phyloP scores from a whole-genome alignment of 148 eudicot genomes.

The Fagopyrum esculentum region DNA sequence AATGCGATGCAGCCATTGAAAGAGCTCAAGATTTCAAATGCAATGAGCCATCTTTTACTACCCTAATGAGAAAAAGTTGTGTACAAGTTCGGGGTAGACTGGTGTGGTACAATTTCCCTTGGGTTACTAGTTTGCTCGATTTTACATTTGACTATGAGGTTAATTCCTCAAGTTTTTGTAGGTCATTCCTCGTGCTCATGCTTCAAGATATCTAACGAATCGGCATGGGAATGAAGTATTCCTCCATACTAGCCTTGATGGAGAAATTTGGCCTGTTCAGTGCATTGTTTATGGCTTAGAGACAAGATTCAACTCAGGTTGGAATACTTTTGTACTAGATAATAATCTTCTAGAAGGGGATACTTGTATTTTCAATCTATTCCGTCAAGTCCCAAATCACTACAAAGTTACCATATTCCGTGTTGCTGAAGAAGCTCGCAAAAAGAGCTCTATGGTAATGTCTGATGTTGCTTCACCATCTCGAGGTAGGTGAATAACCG shows the following conservation, averaged over 20 bases:
- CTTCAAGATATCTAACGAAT: not conserved
- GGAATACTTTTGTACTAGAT: not conserved
- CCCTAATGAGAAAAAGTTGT: not conserved
- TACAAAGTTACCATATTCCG: conserved; percentile 1
- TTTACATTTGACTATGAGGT: not conserved
- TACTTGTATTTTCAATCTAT: conserved; percentile 1
- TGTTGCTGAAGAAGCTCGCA: not conserved
- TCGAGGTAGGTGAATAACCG: too few relatives aligned
- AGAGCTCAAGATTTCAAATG: not conserved
- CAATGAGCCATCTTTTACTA: not conserved
- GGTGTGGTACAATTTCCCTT: not conserved
- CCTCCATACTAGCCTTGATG: not conserved
- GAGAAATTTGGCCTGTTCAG: not conserved
- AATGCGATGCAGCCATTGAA: not conserved
- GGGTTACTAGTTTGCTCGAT: not conserved
- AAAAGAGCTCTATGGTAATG: too few relatives aligned
- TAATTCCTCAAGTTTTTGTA: not conserved
- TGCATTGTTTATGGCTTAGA: too few relatives aligned
- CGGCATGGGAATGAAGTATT: not conserved
- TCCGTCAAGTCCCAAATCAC: not conserved
- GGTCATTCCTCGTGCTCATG: not conserved
- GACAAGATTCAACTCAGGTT: not conserved
- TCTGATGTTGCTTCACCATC: too few relatives aligned
- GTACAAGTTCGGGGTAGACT: not conserved
- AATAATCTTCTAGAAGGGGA: conserved; percentile 3